These are phyloP conservation scores for Lipomyces starkeyi DNA, from an alignment of 805 yeast species.

Conservation along the genomic window DNA sequence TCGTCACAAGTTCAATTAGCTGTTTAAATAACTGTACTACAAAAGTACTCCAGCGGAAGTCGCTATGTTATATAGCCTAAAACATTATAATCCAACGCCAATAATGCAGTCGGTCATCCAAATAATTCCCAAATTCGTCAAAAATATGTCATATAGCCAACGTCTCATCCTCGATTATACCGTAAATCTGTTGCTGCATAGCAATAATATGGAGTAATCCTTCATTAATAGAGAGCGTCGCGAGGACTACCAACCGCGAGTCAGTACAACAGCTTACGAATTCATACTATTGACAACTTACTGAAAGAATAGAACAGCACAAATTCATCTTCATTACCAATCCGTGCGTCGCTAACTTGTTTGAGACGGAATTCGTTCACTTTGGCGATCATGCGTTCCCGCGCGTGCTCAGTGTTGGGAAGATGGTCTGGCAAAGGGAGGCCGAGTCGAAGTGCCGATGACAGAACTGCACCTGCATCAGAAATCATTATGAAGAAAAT, in stretches of 20 bases:
- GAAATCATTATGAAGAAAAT: neutral
- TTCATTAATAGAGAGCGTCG: constrained; percentile 67
- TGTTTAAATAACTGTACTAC: too few relatives aligned
- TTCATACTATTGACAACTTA: constrained; percentile 9
- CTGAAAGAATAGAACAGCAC: constrained; percentile 75
- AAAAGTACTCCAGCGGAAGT: too few relatives aligned
- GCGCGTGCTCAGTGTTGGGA: constrained; percentile 77
- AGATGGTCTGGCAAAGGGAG: constrained; percentile 79
- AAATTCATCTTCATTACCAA: constrained; percentile 69
- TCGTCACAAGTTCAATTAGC: too few relatives aligned
- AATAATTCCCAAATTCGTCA: neutral
- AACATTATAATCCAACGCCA: neutral
- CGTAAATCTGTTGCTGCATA: constrained; percentile 63
- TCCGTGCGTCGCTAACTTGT: constrained; percentile 43
- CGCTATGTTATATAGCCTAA: too few relatives aligned
- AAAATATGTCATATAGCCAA: constrained; percentile 51
- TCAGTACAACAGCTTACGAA: neutral
- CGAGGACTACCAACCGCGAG: constrained; percentile 51
- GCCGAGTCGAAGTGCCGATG: constrained; percentile 75
- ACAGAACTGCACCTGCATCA: constrained; percentile 53
- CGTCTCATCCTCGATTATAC: constrained; percentile 67
- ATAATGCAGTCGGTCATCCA: neutral
- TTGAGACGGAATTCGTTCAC: constrained; percentile 62
- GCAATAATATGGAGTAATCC: constrained; percentile 66
- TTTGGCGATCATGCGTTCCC: constrained; percentile 70